Base-by-base conservation (phyloP, 345 rosid species). In the Schrenkiella parvula region DNA sequence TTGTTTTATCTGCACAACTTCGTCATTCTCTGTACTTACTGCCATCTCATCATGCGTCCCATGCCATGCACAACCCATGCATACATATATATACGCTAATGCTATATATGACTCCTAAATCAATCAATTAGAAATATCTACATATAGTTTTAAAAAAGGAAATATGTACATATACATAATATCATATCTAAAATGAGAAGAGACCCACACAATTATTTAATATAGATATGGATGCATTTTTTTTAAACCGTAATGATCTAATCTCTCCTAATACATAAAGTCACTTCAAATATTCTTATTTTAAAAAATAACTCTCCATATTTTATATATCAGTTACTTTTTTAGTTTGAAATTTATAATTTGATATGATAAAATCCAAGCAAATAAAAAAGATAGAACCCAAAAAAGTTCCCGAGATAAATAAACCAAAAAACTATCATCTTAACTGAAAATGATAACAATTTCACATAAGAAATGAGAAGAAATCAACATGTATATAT, bases 21-120 rank as follows among this genome's bases (percentile, higher is more conserved):
- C 58, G 66, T 64, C 66, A 26, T 48, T 66, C 54, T 57, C 48
- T 66, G 61, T 75, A 52, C 69, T 75, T 32, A 38, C 34, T 32
- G 64, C 55, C 69, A 75, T 68, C 39, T 68, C 64, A 75, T 52
- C 74, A 52, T 75, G 68, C 39, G 35, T 63, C 26, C 53, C 44
- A 50, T 48, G 22, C 60, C 61, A 56, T 57, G 43, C 62, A 52
- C 48, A 35, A 21, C 15, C n/a, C 56, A 64, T 46, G 23, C 64
- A 38, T 29, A 37, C 50, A 61, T 31, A 31, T 60, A 38, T 8
- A 63, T 63, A 21, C 42, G 32, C 11, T 35, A 25, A 53, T 38
- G 50, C 46, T 31, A 44, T 29, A 26, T 43, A 21, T 43, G 51
- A 54, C 22, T 23, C 32, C 43, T 18, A 12, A 2, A 52, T 10